Evolutionary conservation across 108 stramenopile genomes (phyloP), one percentile per base, ranked within the genome.

Genomic region (Cyclotella sp.): DNA sequence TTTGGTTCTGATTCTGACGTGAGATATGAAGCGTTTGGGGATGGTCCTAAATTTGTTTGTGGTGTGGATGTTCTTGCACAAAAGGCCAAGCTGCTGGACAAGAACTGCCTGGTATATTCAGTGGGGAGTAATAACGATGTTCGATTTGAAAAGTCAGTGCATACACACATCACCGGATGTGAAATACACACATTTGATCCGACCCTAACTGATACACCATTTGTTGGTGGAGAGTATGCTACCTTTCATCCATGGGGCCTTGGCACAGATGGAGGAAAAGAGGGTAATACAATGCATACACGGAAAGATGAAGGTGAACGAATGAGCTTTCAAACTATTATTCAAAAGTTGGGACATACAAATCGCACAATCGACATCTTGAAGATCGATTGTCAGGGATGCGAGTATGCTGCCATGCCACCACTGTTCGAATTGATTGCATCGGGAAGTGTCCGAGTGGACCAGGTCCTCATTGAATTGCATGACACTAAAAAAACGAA

Each of bases 161-260:
- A 53, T 29, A 72, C n/a, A n/a, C n/a, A 29, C 28, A 22, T 46
- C 47, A 78, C 72, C 55, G 77, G 70, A 8, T 78, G 77, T 41
- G 77, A 82, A 39, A 72, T 55, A 22, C 81, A 82, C 42, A 82
- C 81, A 21, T 82, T 82, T 21, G 75, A 82, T 69, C 81, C 81
- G 0, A 82, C 81, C 3, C 21, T 82, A 45, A 19, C 29, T 13
- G 47, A 61, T n/a, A n/a, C n/a, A 21, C 42, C 68, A 11, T 76
- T 82, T 29, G 66, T 82, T 18, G 72, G 75, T 15, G 75, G 42
- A 0, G 14, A 72, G 34, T 76, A 76, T 57, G 39, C 81, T 0
- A 72, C 68, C 21, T 82, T 82, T 46, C 81, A 82, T 72, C 76
- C 75, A 2, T 71, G 70, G 76, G 81, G 81, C 40, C n/a, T 82